A percentile compares a stretch with the other conserved stretches of the same genome.
Evolutionary conservation across 1,139 yeast genomes (phyloP).

Genomic region (Lipomyces yarrowii): DNA sequence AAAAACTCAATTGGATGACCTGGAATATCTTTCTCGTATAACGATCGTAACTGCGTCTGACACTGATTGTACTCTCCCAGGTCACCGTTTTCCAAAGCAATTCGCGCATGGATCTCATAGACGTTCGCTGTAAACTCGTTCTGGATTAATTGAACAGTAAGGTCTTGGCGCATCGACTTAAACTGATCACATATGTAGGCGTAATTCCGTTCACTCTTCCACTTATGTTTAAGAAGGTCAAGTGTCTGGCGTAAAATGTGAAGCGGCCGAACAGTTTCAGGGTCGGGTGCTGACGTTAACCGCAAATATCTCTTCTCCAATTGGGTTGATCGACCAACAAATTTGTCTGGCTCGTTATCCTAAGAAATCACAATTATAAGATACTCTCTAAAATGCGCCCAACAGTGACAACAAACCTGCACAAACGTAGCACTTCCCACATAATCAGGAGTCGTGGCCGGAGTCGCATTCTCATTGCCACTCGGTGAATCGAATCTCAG

Average conservation of each 20-base stretch:
- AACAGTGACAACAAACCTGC: constrained; percentile 11
- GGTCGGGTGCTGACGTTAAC: constrained; percentile 90
- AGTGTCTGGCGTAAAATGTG: constrained; percentile 61
- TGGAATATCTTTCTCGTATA: constrained; percentile 53
- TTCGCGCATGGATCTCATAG: constrained; percentile 82
- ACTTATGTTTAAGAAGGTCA: constrained; percentile 57
- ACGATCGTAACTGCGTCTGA: constrained; percentile 66
- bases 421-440: constrained; percentile 1
- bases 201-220: constrained; percentile 58
- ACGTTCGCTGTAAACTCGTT: constrained; percentile 75
- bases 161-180: constrained; percentile 88
- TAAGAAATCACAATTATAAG: neutral
- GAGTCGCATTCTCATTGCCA: neutral
- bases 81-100: constrained; percentile 77
- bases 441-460: constrained; percentile 8
- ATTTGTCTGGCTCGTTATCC: constrained; percentile 37
- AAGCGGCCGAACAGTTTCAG: constrained; percentile 77
- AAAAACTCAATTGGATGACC: constrained; percentile 62
- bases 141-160: constrained; percentile 88
- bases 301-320: constrained; percentile 81
- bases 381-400: neutral
- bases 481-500: neutral
- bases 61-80: constrained; percentile 96
- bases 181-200: constrained; percentile 85
- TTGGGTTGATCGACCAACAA: constrained; percentile 66